These are phyloP conservation scores for Sarocladium strictum DNA, from an alignment of 2,329 filamentous ascomycete genomes.

Conservation along the genomic window DNA sequence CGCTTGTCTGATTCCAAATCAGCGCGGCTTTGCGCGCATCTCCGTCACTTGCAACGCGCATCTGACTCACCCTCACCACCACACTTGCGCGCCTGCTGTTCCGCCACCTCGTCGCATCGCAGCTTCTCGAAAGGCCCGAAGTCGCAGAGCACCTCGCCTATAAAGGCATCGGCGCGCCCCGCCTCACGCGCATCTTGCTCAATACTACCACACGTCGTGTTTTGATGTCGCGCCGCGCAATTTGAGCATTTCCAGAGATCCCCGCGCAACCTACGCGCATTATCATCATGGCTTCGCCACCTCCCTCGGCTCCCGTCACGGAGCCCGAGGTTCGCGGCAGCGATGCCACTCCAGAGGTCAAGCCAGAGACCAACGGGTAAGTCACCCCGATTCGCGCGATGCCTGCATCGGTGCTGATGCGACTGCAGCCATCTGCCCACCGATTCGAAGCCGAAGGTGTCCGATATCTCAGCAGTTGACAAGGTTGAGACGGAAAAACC, in stretches of 20 bases:
- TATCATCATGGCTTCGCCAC: slow-evolving; percentile 2
- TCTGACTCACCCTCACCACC: slow-evolving; percentile 8
- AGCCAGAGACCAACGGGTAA: slow-evolving; percentile 11
- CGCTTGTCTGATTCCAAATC: background rate
- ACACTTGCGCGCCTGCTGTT: background rate
- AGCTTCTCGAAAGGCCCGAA: slow-evolving; percentile 1
- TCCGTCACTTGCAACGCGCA: slow-evolving; percentile 3
- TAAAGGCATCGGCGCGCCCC: background rate
- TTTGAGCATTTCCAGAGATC: background rate
- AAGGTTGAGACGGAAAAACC: background rate
- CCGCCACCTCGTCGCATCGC: slow-evolving; percentile 1
- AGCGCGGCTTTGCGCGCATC: background rate
- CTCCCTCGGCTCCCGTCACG: slow-evolving; percentile 2
- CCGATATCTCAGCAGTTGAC: background rate
- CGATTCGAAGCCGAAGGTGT: background rate
- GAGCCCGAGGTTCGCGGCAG: background rate
- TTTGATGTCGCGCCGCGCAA: slow-evolving; percentile 4
- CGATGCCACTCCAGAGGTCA: slow-evolving; percentile 6
- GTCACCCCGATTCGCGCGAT: background rate
- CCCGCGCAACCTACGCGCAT: slow-evolving; percentile 12
- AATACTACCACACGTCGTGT: background rate
- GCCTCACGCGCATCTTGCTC: background rate
- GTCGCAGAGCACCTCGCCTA: background rate
- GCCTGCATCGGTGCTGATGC: slow-evolving; percentile 1
- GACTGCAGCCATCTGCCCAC: background rate